These are phyloP conservation scores for Corrigiola litoralis DNA, from an alignment of 179 eudicot species.

Conservation along the genomic window DNA sequence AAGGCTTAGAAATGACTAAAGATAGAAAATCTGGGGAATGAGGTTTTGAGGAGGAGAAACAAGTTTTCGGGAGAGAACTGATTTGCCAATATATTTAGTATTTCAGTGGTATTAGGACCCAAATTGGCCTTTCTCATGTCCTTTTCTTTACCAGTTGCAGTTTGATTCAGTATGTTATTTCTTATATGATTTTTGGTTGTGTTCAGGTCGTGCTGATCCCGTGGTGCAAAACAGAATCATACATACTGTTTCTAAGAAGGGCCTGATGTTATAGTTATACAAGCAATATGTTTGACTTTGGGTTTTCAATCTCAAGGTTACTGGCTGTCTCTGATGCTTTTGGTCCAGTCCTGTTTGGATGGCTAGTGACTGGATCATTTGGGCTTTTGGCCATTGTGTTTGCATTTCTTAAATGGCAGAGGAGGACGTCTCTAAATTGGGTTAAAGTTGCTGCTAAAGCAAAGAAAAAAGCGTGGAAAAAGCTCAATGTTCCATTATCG, in stretches of 20 bases:
- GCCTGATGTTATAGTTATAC: conserved; percentile 18
- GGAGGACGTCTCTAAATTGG: conserved; percentile 66
- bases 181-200: not conserved
- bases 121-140: not conserved
- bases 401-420: conserved; percentile 71
- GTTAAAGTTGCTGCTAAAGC: conserved; percentile 87
- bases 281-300: conserved; percentile 46
- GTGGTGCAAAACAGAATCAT: conserved; percentile 1
- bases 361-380: conserved; percentile 73
- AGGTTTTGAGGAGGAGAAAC: not conserved
- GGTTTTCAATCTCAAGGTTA: conserved; percentile 41
- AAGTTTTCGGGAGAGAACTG: not conserved
- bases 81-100: too few relatives aligned
- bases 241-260: not conserved
- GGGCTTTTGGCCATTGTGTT: conserved; percentile 62
- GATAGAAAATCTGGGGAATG: too few relatives aligned
- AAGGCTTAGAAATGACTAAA: not conserved
- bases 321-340: conserved; percentile 43
- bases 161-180: not conserved
- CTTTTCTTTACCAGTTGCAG: not conserved
- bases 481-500: conserved; percentile 65
- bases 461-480: conserved; percentile 73
- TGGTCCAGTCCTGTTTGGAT: conserved; percentile 56
- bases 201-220: conserved; percentile 3
- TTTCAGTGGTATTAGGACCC: not conserved